Evolutionary conservation across 495 filamentous ascomycete genomes (phyloP), one percentile per base, ranked within the genome.

Genomic region (Glutinoglossum americanum): DNA sequence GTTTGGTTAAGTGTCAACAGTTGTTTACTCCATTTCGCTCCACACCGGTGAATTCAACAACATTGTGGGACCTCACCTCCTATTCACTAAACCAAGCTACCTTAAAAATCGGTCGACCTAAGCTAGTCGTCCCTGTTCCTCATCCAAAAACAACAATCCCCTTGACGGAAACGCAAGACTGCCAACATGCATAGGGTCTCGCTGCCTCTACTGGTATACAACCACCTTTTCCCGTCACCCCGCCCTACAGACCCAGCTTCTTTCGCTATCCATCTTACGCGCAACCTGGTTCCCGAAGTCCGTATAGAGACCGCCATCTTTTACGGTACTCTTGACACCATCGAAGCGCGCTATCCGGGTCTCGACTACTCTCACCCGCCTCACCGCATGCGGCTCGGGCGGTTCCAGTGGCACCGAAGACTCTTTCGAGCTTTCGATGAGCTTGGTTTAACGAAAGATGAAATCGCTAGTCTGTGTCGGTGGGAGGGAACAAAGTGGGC

Each of bases 401-500:
- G 86, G 44, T 94, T 84, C 71, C 75, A 74, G 1, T 87, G 83
- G 78, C 89, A 95, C 67, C 80, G 80, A 58, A 75, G 77, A 62
- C 75, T 95, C 0, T 94, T 95, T 69, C 77, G 79, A 37, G 83
- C 81, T 39, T 93, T 95, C 62, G 86, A 95, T 63, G 73, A 73
- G 44, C 75, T 95, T 21, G 73, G 79, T 39, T 69, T 94, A n/a
- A 92, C 89, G 0, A 70, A 77, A 39, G 69, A 72, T 54, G 89
- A 95, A 64, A 93, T 95, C 60, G 72, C 76, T 1, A 76, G 72
- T 13, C 71, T 95, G 59, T 94, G 89, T 60, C 84, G 84, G 63
- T 95, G 89, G 89, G 87, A 94, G 66, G 89, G 89, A n/a, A 94
- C 89, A 55, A 83, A 84, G 62, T 93, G 83, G 73, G 89, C 89